Base-by-base conservation (phyloP, 371 early-diverging fungal genomes). In the Mortierella sp. region DNA sequence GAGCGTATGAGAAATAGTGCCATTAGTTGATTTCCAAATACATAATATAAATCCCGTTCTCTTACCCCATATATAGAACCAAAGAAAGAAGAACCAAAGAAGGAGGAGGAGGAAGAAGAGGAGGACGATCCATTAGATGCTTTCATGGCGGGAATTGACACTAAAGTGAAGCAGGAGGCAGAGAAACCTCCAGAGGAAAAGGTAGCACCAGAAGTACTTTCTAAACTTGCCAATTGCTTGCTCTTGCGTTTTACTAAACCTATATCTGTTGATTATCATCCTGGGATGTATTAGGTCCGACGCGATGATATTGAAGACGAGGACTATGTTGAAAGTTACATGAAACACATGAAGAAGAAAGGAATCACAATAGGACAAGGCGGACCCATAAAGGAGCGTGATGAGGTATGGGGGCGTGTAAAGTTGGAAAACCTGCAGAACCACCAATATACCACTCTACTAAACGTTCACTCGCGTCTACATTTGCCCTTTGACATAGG, bases 101-200 rank as follows among this genome's bases (percentile, higher is more conserved):
- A 16, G 32, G 78, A 58, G 9, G 68, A 58, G 0, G 86, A 82
- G 6, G 87, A 86, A 0, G 88, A 87, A 2, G 92, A 91, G 0
- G 94, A 92, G 4, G 92, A 91, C 13, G 96, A 96, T 86, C 94
- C 94, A 13, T 83, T 96, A 61, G 97, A 96, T 64, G 95, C 96
- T 1, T 96, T 96, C 80, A 96, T 96, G 97, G 91, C 94, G 3
- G 91, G 88, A 38, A 94, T 96, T 65, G 88, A 86, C 66, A 85
- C 89, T 36, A 86, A 91, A 63, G 92, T 89, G 7, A 85, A 88
- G 43, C 78, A 84, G 41, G 81, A 88, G 60, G 88, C 84, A 57
- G 64, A 77, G 58, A 87, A 86, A 67, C 85, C 84, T 24, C 73
- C 74, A 19, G 69, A 88, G 84, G 86, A 87, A 79, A 87, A 76